A percentile compares a stretch with the other conserved stretches of the same genome.
Evolutionary conservation across 805 yeast genomes (phyloP).

Genomic region (Komagataella ulmi): DNA sequence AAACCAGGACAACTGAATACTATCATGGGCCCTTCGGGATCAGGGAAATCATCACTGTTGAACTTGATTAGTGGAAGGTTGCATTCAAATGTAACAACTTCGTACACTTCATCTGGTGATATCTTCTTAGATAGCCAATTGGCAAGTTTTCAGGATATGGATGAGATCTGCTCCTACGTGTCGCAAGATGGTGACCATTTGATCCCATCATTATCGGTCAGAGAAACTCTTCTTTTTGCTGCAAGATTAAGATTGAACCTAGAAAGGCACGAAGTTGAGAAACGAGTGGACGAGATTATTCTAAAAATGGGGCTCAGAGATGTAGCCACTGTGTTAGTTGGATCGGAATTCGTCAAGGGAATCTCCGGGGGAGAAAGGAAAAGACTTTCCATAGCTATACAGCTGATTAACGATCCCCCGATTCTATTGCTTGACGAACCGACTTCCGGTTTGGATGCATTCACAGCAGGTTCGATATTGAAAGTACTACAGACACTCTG

Average conservation of each 20-base stretch:
- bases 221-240: conserved; percentile 63
- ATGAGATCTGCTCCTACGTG: conserved; percentile 57
- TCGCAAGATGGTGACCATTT: conserved; percentile 71
- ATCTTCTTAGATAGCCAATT: conserved; percentile 25
- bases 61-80: conserved; percentile 52
- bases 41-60: conserved; percentile 61
- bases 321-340: conserved; percentile 66
- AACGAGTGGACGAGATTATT: conserved; percentile 42
- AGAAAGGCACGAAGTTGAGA: conserved; percentile 24
- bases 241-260: conserved; percentile 47
- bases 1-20: conserved; percentile 48
- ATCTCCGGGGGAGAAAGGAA: conserved; percentile 75
- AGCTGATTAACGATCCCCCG: conserved; percentile 58
- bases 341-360: conserved; percentile 47
- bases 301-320: conserved; percentile 55
- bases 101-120: conserved; percentile 23
- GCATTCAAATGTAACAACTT: conserved; percentile 15
- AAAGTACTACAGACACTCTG: conserved; percentile 45
- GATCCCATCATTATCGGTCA: conserved; percentile 58
- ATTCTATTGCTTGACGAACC: conserved; percentile 75
- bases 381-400: conserved; percentile 72
- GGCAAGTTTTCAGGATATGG: conserved; percentile 11
- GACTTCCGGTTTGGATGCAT: conserved; percentile 77
- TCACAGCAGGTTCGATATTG: conserved; percentile 60
- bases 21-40: conserved; percentile 74